phyloP scores from a whole-genome alignment of 176 grass and related monocot species.

The Themeda triandra region DNA sequence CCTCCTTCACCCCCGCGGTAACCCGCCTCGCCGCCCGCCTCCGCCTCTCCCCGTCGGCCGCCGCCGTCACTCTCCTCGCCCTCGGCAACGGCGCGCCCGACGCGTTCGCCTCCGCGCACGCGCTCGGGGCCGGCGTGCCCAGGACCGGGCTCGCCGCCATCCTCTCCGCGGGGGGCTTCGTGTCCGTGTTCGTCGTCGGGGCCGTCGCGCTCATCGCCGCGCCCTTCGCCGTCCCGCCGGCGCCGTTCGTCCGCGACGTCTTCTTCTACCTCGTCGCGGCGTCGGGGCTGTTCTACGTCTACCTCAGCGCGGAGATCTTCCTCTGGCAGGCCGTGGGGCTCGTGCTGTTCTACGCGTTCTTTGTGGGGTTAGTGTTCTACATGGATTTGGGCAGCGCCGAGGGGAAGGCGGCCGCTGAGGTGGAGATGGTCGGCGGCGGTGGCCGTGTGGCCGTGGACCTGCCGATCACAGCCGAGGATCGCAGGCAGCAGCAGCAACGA shows the following conservation, averaged over 20 bases:
- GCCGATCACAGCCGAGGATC: conserved; percentile 25
- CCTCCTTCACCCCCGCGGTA: conserved; percentile 66
- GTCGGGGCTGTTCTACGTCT: conserved; percentile 70
- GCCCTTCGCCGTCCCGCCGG: conserved; percentile 66
- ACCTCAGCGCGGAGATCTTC: conserved; percentile 90
- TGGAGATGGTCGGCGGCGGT: conserved; percentile 31
- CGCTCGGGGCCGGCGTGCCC: conserved; percentile 47
- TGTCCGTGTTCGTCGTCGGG: conserved; percentile 86
- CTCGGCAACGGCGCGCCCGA: conserved; percentile 91
- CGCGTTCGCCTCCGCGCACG: conserved; percentile 71
- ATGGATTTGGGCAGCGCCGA: conserved; percentile 63
- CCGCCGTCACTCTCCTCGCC: conserved; percentile 87
- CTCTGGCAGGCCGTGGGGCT: conserved; percentile 85
- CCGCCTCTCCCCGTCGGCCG: conserved; percentile 75
- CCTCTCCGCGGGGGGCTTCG: conserved; percentile 79
- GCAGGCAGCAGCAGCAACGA: conserved; percentile 1
- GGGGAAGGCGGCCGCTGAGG: conserved; percentile 21
- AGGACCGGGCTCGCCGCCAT: conserved; percentile 65
- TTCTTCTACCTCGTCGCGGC: conserved; percentile 86
- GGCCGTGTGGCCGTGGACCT: conserved; percentile 18
- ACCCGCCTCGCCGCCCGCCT: conserved; percentile 59
- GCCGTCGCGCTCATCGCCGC: conserved; percentile 58
- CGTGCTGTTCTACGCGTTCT: conserved; percentile 80
- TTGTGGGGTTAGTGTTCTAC: conserved; percentile 80
- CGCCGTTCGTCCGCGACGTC: conserved; percentile 64